A percentile compares a stretch with the other conserved stretches of the same genome.
Conservation (phyloP, 768 basidiomycete genomes). For the Candolleomyces efflorescens region DNA sequence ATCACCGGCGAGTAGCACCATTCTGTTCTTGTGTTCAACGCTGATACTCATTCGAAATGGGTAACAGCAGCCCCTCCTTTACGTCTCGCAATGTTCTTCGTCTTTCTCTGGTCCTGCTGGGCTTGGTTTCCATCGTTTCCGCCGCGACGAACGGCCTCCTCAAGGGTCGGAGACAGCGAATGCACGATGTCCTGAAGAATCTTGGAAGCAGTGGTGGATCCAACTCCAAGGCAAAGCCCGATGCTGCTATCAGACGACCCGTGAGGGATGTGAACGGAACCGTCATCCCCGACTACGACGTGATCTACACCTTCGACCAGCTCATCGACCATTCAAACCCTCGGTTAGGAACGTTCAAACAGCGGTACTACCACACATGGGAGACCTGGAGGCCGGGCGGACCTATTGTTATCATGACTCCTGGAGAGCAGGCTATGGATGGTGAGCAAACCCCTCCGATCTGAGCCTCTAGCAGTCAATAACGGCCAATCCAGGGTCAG, state of each 20-base stretch:
- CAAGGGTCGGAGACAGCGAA: neutral
- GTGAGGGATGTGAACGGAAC: conserved; percentile 41
- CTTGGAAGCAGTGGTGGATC: neutral
- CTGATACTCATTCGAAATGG: neutral
- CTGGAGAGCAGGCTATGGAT: conserved; percentile 58
- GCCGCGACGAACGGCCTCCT: neutral
- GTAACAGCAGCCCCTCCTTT: neutral
- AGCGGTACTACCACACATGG: conserved; percentile 68
- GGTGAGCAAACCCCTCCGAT: conserved; percentile 23
- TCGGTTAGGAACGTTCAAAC: conserved; percentile 74
- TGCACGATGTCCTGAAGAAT: neutral
- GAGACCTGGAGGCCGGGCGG: conserved; percentile 61
- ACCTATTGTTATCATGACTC: conserved; percentile 60
- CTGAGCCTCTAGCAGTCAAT: too few relatives aligned
- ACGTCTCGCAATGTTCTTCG: neutral
- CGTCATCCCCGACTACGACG: conserved; percentile 38
- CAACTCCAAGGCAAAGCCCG: conserved; percentile 5
- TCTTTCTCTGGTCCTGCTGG: neutral
- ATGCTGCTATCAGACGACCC: conserved; percentile 19
- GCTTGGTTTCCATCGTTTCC: neutral
- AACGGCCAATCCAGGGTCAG: conserved; percentile 27
- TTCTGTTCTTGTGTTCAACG: too few relatives aligned
- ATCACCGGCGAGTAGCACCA: too few relatives aligned
- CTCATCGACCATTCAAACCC: conserved; percentile 52
- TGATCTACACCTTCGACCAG: conserved; percentile 52